A percentile compares a stretch with the other conserved stretches of the same genome.
Evolutionary conservation across 306 rosid species (phyloP).

Genomic region (Lablab purpureus): DNA sequence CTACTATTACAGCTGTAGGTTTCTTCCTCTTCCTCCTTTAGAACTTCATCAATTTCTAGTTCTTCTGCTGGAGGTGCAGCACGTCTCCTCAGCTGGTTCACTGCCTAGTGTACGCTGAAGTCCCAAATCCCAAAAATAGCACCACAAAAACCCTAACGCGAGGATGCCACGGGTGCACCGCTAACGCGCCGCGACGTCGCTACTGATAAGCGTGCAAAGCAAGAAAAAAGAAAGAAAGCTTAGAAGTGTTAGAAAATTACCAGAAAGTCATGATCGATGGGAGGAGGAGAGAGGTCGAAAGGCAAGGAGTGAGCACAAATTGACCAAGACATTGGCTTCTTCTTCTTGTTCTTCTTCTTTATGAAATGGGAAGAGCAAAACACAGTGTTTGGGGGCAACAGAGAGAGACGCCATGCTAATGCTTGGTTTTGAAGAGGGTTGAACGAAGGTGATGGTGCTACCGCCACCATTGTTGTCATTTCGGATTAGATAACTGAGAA

Average conservation of each 20-base stretch:
- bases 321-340: constrained; percentile 14
- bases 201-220: background rate
- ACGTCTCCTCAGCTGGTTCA: background rate
- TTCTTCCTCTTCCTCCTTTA: background rate
- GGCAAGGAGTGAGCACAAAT: constrained; percentile 49
- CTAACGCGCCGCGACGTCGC: background rate
- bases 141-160: no score
- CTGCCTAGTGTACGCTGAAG: background rate
- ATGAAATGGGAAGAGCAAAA: constrained; percentile 19
- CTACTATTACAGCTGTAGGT: background rate
- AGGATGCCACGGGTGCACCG: background rate
- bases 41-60: background rate
- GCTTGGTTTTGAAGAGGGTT: constrained; percentile 37
- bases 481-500: background rate
- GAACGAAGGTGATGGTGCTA: background rate
- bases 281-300: constrained; percentile 88
- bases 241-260: constrained; percentile 46
- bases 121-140: no score
- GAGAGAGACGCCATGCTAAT: constrained; percentile 28
- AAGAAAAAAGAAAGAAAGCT: background rate
- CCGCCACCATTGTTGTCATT: constrained; percentile 37
- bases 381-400: constrained; percentile 38
- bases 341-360: background rate
- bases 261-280: constrained; percentile 85
- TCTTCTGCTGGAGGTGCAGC: background rate